Evolutionary conservation across 495 filamentous ascomycete species (phyloP).

Genomic region (Aspergillus nidulans): DNA sequence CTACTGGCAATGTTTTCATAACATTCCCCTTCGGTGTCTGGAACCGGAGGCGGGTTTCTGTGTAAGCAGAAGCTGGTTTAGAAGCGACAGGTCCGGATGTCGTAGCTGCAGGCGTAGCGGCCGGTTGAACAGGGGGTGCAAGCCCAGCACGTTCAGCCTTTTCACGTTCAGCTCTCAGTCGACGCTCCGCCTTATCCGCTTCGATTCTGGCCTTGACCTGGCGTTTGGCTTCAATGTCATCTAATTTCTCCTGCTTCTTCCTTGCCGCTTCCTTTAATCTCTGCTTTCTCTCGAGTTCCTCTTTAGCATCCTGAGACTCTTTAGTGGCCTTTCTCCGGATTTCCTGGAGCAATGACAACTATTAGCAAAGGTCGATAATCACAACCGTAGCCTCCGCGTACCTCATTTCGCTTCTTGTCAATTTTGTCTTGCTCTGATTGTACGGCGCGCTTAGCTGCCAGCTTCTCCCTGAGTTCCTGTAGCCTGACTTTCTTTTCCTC

Average conservation of each 20-base stretch:
- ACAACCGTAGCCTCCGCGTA: slow-evolving; percentile 21
- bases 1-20: slow-evolving; percentile 76
- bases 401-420: slow-evolving; percentile 87
- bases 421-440: slow-evolving; percentile 71
- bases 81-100: slow-evolving; percentile 41
- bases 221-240: slow-evolving; percentile 82
- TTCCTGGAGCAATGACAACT: slow-evolving; percentile 47
- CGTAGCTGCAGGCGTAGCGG: slow-evolving; percentile 32
- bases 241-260: slow-evolving; percentile 81
- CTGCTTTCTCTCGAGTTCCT: slow-evolving; percentile 81
- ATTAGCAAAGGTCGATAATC: neutral
- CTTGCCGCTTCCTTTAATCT: slow-evolving; percentile 80
- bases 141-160: slow-evolving; percentile 78
- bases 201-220: slow-evolving; percentile 88
- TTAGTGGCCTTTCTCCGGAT: slow-evolving; percentile 80
- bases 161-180: slow-evolving; percentile 74
- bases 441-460: slow-evolving; percentile 68
- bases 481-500: slow-evolving; percentile 83
- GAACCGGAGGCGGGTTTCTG: slow-evolving; percentile 75
- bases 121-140: slow-evolving; percentile 46
- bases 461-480: slow-evolving; percentile 64
- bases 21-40: slow-evolving; percentile 70
- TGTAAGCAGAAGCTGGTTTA: slow-evolving; percentile 62
- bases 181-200: slow-evolving; percentile 81
- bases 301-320: slow-evolving; percentile 73